Conservation (phyloP, 108 stramenopile genomes). For the Skeletonema potamos region DNA sequence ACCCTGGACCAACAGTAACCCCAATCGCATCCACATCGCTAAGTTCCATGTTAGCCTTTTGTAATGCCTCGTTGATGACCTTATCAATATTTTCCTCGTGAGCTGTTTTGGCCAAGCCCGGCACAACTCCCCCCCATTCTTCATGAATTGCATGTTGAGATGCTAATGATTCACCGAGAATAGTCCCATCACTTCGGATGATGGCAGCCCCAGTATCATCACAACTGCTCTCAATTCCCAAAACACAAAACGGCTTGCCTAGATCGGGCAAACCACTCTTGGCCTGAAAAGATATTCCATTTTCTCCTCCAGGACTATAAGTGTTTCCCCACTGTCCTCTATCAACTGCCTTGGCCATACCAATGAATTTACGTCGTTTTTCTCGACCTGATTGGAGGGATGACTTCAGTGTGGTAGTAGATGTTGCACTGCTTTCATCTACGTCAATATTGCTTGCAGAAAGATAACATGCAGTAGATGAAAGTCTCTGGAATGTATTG, state of each 20-base stretch:
- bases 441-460: neutral
- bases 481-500: neutral
- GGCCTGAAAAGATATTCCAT: constrained; percentile 58
- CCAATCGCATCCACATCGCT: constrained; percentile 93
- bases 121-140: constrained; percentile 95
- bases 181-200: constrained; percentile 88
- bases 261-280: constrained; percentile 70
- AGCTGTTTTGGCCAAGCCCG: constrained; percentile 85
- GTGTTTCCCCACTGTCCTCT: constrained; percentile 65
- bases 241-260: constrained; percentile 66
- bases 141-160: constrained; percentile 93
- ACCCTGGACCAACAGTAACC: constrained; percentile 97
- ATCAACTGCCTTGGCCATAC: constrained; percentile 85
- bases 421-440: neutral
- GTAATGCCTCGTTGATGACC: constrained; percentile 80
- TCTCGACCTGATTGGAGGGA: constrained; percentile 32
- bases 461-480: neutral
- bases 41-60: constrained; percentile 64
- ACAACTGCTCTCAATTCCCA: constrained; percentile 98
- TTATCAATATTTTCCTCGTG: constrained; percentile 87
- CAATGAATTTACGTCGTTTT: constrained; percentile 71
- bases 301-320: constrained; percentile 65
- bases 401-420: constrained; percentile 2
- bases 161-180: constrained; percentile 91
- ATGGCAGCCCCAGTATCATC: constrained; percentile 95